Percentiles rank a stretch among this genome's conserved stretches.
phyloP scores from a whole-genome alignment of 192 early-diverging fungal species.

The Coemansia sp. region DNA sequence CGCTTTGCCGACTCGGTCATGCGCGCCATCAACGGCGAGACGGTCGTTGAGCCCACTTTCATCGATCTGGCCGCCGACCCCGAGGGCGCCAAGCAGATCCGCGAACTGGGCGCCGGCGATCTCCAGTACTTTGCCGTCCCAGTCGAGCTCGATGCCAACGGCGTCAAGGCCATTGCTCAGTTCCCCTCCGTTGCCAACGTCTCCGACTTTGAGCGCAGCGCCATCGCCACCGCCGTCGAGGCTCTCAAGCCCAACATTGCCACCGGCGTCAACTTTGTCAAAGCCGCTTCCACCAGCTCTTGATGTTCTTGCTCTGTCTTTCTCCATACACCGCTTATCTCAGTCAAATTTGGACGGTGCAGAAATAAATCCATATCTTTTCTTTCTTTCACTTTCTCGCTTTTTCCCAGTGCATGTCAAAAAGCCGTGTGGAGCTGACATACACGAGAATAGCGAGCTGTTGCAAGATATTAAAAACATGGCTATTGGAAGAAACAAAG shows the following conservation, averaged over 20 bases:
- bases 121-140: conserved; percentile 74
- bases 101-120: conserved; percentile 55
- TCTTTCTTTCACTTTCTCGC: not conserved
- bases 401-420: not conserved
- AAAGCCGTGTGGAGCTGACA: no score
- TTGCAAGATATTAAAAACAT: conserved; percentile 5
- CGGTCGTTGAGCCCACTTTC: conserved; percentile 86
- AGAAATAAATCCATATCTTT: no score
- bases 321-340: not conserved
- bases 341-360: no score
- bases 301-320: not conserved
- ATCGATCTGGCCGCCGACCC: conserved; percentile 55
- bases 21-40: conserved; percentile 66
- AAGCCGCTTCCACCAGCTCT: conserved; percentile 15
- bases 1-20: conserved; percentile 89
- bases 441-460: no score
- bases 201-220: conserved; percentile 78
- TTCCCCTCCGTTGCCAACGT: conserved; percentile 60
- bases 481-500: conserved; percentile 6
- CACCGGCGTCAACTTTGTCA: conserved; percentile 85
- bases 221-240: conserved; percentile 72
- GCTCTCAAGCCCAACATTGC: conserved; percentile 88
- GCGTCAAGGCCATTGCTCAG: conserved; percentile 80
- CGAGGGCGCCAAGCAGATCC: conserved; percentile 53
- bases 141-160: conserved; percentile 71